These are phyloP conservation scores for Pythium pyrilobum DNA, from an alignment of 352 stramenopile genomes.

Conservation along the genomic window DNA sequence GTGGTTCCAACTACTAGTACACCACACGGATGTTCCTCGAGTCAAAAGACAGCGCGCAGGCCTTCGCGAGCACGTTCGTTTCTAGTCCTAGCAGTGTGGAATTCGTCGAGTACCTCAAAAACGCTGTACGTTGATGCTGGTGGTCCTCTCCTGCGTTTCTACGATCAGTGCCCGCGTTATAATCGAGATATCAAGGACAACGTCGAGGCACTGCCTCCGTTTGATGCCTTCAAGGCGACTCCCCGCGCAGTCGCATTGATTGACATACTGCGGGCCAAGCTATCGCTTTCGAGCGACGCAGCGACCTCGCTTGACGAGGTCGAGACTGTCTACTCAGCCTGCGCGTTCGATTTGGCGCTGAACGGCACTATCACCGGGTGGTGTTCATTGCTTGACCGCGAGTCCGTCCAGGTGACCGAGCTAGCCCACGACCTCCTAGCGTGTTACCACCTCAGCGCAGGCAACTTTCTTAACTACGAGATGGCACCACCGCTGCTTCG, in stretches of 20 bases:
- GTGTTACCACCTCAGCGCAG: conserved; percentile 4
- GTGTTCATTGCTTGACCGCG: conserved; percentile 5
- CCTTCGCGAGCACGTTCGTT: conserved; percentile 46
- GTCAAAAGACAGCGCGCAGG: conserved; percentile 48
- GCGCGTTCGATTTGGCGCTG: conserved; percentile 7
- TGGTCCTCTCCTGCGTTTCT: conserved; percentile 45
- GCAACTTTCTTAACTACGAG: conserved; percentile 15
- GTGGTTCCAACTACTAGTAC: conserved; percentile 9
- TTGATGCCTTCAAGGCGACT: background rate
- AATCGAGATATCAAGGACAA: conserved; percentile 42
- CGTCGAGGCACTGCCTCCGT: background rate
- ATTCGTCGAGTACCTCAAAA: conserved; percentile 22
- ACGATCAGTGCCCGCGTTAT: conserved; percentile 51
- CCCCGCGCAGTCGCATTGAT: background rate
- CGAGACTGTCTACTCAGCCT: conserved; percentile 1
- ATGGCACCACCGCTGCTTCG: conserved; percentile 5
- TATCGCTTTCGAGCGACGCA: background rate
- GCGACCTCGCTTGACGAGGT: background rate
- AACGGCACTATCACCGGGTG: conserved; percentile 1
- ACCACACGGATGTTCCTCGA: conserved; percentile 38
- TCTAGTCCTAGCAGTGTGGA: conserved; percentile 29
- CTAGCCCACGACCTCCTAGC: conserved; percentile 4
- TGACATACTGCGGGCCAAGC: background rate
- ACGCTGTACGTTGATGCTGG: conserved; percentile 16
- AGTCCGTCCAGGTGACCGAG: background rate